Percentiles rank a stretch among this genome's conserved stretches.
Conservation (phyloP, 768 basidiomycete species). For the Leccinum ochraceum region DNA sequence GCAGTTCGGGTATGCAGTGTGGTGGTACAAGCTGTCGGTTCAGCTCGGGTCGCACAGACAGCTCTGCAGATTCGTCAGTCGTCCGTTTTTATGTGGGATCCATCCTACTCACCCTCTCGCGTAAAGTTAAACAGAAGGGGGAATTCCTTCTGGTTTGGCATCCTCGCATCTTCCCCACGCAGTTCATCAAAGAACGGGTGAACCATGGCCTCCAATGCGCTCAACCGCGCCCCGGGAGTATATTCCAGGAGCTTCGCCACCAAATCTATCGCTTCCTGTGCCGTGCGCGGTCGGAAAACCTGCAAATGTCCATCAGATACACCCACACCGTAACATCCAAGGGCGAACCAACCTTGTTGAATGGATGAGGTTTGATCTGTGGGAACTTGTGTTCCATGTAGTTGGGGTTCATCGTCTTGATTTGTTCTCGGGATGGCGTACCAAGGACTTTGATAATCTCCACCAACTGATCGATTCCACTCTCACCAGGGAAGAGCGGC, state of each 20-base stretch:
- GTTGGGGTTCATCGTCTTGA: constrained; percentile 99
- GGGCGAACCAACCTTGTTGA: constrained; percentile 72
- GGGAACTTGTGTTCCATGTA: constrained; percentile 99
- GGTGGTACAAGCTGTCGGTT: constrained; percentile 89
- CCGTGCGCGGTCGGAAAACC: constrained; percentile 98
- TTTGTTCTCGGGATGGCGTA: constrained; percentile 97
- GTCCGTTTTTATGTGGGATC: not conserved
- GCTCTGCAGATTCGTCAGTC: constrained; percentile 54
- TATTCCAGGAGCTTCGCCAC: constrained; percentile 96
- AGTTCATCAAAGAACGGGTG: constrained; percentile 98
- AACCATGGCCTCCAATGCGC: constrained; percentile 89
- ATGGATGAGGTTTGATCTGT: constrained; percentile 99
- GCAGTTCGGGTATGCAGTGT: constrained; percentile 88
- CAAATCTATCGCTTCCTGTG: constrained; percentile 93
- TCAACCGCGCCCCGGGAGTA: constrained; percentile 92
- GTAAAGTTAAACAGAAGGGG: constrained; percentile 95
- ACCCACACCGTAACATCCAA: constrained; percentile 3
- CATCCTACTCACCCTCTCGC: constrained; percentile 73
- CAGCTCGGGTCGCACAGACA: constrained; percentile 94
- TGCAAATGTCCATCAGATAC: constrained; percentile 35
- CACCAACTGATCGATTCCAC: constrained; percentile 97
- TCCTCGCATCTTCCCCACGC: constrained; percentile 82
- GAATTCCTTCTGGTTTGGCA: constrained; percentile 98
- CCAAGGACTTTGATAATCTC: constrained; percentile 99
- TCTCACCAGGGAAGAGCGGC: constrained; percentile 98